Percentiles rank a stretch among this genome's conserved stretches.
phyloP scores from a whole-genome alignment of 306 rosid species.

The Albizia julibrissin region DNA sequence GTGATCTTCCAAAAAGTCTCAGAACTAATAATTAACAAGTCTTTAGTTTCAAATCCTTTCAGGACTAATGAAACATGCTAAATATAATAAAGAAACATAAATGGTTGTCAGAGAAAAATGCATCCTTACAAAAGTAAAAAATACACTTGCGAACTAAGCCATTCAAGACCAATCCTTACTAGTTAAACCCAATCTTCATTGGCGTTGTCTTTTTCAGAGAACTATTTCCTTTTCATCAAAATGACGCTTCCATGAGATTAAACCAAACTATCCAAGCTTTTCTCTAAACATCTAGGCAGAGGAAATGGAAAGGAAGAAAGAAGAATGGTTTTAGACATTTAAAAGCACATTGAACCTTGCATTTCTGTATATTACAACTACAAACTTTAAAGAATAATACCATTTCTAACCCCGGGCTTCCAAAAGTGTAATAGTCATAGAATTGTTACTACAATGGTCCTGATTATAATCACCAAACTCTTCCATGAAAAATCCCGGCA shows the following conservation, averaged over 20 bases:
- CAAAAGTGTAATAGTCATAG: neutral
- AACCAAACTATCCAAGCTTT: neutral
- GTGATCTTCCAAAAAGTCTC: no score
- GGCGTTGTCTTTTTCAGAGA: neutral
- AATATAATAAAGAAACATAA: no score
- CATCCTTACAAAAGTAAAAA: no score
- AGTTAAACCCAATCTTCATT: neutral
- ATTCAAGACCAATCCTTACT: no score
- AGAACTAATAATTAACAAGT: no score
- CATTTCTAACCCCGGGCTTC: neutral
- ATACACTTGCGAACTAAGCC: no score
- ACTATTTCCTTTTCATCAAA: neutral
- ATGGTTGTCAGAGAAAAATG: no score
- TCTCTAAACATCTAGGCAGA: neutral
- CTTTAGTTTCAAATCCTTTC: no score
- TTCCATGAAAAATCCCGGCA: neutral
- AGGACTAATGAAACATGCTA: no score
- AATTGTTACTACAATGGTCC: neutral
- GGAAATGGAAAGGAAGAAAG: neutral
- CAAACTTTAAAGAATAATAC: no score
- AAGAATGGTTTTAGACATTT: neutral
- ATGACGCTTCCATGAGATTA: neutral
- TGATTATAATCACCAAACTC: neutral
- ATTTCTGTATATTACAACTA: neutral
- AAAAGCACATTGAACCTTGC: no score